Percentiles rank a stretch among this genome's conserved stretches.
These are phyloP conservation scores for Solanum neorickii DNA, from an alignment of 257 asterid species.

Conservation along the genomic window DNA sequence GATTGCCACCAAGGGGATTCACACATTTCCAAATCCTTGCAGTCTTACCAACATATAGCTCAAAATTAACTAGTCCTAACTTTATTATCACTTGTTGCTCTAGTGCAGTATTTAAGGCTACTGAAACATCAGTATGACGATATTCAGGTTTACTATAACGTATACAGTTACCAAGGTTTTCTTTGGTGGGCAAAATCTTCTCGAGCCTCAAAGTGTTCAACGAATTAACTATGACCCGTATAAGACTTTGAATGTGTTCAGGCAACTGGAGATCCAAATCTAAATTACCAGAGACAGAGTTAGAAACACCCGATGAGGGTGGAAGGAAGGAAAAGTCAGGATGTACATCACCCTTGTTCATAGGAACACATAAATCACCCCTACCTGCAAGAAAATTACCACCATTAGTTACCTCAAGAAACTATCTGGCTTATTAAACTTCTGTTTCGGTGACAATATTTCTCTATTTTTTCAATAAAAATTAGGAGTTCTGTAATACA, in stretches of 20 bases:
- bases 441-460: neutral
- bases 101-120: neutral
- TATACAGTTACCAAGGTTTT: neutral
- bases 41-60: conserved; percentile 23
- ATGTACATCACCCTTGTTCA: neutral
- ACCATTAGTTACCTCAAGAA: neutral
- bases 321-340: neutral
- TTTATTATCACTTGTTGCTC: neutral
- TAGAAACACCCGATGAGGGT: neutral
- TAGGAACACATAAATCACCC: too few species aligned
- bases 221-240: neutral
- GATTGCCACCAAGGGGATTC: neutral
- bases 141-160: neutral
- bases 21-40: conserved; percentile 24
- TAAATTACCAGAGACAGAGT: neutral
- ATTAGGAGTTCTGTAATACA: neutral
- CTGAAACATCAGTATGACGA: neutral
- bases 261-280: neutral
- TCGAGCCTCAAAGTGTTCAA: neutral
- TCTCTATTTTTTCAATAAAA: neutral
- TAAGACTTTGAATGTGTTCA: neutral
- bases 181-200: neutral
- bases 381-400: neutral
- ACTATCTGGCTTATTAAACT: neutral
- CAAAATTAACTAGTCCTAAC: conserved; percentile 12